Conservation (phyloP, 257 asterid genomes). For the Eucommia ulmoides region DNA sequence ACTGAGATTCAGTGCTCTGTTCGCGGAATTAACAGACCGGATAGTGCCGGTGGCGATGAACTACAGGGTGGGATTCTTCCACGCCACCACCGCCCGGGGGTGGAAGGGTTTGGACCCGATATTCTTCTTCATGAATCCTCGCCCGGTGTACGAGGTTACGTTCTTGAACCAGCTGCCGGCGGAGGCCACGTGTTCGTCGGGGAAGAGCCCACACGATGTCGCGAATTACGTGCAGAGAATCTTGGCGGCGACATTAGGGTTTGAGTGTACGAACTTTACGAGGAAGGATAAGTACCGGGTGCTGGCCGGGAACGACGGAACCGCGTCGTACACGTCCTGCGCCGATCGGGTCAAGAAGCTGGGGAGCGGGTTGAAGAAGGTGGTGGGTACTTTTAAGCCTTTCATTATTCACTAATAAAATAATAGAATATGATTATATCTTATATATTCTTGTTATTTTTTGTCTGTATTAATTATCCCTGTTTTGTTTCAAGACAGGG, state of each 20-base stretch:
- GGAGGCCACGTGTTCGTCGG: slow-evolving; percentile 23
- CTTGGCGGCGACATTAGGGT: slow-evolving; percentile 17
- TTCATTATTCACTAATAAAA: too few relatives aligned
- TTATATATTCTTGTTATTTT: too few relatives aligned
- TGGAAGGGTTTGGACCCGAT: slow-evolving; percentile 30
- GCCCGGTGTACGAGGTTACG: slow-evolving; percentile 21
- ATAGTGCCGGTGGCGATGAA: slow-evolving; percentile 24
- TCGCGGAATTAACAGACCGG: slow-evolving; percentile 21
- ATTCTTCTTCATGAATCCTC: slow-evolving; percentile 26
- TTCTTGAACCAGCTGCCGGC: slow-evolving; percentile 22
- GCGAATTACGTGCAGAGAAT: slow-evolving; percentile 30
- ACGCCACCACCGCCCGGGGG: slow-evolving; percentile 30
- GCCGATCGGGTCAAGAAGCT: slow-evolving; percentile 7
- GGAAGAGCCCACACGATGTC: slow-evolving; percentile 21
- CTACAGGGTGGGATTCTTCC: slow-evolving; percentile 10
- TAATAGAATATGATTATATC: too few relatives aligned
- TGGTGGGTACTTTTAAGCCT: slow-evolving; percentile 5
- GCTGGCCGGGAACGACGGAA: slow-evolving; percentile 29
- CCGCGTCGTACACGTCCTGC: slow-evolving; percentile 1
- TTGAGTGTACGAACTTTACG: slow-evolving; percentile 23
- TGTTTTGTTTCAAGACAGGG: too few relatives aligned
- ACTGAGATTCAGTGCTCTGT: slow-evolving; percentile 21
- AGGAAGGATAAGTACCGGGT: slow-evolving; percentile 31
- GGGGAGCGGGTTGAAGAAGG: background rate
- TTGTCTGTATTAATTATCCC: too few relatives aligned